Evolutionary conservation across 371 early-diverging fungal species (phyloP).

Genomic region (Mucor ambiguus): DNA sequence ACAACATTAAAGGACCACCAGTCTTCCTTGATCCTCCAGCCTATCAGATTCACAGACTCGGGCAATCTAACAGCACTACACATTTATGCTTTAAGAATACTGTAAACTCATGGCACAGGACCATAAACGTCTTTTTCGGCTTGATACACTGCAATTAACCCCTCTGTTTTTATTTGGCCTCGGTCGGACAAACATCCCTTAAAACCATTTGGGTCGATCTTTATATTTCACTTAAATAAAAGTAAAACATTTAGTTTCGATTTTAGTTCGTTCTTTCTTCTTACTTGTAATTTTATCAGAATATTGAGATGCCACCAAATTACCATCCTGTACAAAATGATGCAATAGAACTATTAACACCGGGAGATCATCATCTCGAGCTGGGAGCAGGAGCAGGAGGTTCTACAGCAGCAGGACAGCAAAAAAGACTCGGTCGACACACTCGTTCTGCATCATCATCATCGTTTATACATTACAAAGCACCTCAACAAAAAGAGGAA

Average conservation of each 20-base stretch:
- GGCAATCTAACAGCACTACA: neutral
- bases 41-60: neutral
- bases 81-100: neutral
- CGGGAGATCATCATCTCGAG: conserved; percentile 17
- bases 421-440: conserved; percentile 20
- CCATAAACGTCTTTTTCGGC: neutral
- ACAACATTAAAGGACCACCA: too few relatives aligned
- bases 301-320: conserved; percentile 20
- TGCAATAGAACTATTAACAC: conserved; percentile 22
- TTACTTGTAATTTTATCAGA: conserved; percentile 1
- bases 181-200: conserved; percentile 3
- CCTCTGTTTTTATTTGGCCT: neutral
- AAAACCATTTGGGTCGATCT: neutral
- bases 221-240: neutral
- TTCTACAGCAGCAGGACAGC: neutral
- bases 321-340: conserved; percentile 20
- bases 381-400: neutral
- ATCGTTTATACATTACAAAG: conserved; percentile 43
- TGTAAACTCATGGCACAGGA: neutral
- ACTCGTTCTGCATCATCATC: conserved; percentile 29
- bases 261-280: neutral
- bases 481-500: conserved; percentile 23
- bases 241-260: neutral
- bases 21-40: neutral
- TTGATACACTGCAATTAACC: neutral